These are phyloP conservation scores for Cercophora scortea DNA, from an alignment of 495 filamentous ascomycete species.

Conservation along the genomic window DNA sequence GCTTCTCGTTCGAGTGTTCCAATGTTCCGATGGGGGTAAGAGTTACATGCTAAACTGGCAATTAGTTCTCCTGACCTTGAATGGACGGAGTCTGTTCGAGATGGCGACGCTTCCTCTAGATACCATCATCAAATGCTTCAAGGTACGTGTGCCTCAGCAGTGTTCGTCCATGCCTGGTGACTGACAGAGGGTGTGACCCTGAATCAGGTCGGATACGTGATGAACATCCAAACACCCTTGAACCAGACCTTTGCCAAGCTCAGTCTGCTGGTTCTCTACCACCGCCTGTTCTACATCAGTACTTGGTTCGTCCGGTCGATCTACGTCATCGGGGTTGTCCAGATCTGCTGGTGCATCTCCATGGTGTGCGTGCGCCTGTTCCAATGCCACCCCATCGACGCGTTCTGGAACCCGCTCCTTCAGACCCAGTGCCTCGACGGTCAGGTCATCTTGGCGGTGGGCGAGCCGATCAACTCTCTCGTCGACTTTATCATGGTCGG, in stretches of 20 bases:
- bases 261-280: constrained; percentile 9
- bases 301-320: constrained; percentile 3
- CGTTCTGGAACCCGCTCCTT: neutral
- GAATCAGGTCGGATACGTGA: too few relatives aligned
- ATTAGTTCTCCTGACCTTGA: too few relatives aligned
- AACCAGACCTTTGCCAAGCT: constrained; percentile 8
- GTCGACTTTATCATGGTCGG: constrained; percentile 13
- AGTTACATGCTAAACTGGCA: too few relatives aligned
- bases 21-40: too few relatives aligned
- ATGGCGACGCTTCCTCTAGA: too few relatives aligned
- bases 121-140: too few relatives aligned
- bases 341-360: constrained; percentile 1
- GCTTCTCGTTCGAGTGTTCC: too few relatives aligned
- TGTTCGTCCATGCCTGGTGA: too few relatives aligned
- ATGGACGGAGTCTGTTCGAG: too few relatives aligned
- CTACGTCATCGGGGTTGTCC: neutral
- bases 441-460: neutral
- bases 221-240: too few relatives aligned
- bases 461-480: constrained; percentile 6
- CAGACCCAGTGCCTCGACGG: neutral
- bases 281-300: constrained; percentile 13
- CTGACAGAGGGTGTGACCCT: too few relatives aligned
- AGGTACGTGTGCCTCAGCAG: too few relatives aligned
- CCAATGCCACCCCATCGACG: constrained; percentile 6
- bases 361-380: neutral